Evolutionary conservation across 768 basidiomycete genomes (phyloP), one percentile per base, ranked within the genome.

Genomic region (Phlegmacium glaucopus): DNA sequence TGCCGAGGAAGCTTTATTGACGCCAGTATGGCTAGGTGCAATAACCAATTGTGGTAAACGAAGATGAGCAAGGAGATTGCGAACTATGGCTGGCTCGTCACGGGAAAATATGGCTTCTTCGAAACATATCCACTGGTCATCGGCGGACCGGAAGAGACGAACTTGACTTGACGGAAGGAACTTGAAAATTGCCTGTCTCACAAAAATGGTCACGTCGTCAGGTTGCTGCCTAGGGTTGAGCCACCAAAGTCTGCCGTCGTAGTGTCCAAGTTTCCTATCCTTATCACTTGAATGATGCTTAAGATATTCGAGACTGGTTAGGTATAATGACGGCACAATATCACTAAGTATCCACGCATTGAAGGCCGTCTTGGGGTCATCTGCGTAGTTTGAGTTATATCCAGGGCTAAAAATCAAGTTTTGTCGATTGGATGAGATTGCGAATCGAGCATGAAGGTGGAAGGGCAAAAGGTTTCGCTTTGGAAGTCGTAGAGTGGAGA

Each of bases 371-470:
- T 72, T 67, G 1, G 54, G 22, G 22, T 22, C 38, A 38, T 59
- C 61, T 9, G 32, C 9, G 8, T 35, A 26, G 12, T 37, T 36
- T 2, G n/a, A 38, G 26, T 46, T 47, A 30, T 61, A 59, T 28
- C 63, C 63, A 2, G 62, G 61, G 52, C 75, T 71, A 36, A 72
- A 61, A n/a, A 69, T 64, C 15, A 75, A 63, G 27, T 61, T 63
- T 27, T 74, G 52, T 17, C 76, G 57, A 50, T 79, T 74, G 2
- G 72, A 66, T 0, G 76, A 66, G 9, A 77, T 58, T 26, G 74
- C 67, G 55, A 76, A 77, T 1, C 72, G 66, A 2, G 72, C 75
- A 29, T 69, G 66, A 5, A 77, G 47, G 49, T 79, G 76, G 4
- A 74, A 66, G 0, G 77, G 75, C 1, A 79, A 59, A 3, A 64